phyloP scores from a whole-genome alignment of 352 stramenopile genomes.

The Halophytophthora batemanensis region DNA sequence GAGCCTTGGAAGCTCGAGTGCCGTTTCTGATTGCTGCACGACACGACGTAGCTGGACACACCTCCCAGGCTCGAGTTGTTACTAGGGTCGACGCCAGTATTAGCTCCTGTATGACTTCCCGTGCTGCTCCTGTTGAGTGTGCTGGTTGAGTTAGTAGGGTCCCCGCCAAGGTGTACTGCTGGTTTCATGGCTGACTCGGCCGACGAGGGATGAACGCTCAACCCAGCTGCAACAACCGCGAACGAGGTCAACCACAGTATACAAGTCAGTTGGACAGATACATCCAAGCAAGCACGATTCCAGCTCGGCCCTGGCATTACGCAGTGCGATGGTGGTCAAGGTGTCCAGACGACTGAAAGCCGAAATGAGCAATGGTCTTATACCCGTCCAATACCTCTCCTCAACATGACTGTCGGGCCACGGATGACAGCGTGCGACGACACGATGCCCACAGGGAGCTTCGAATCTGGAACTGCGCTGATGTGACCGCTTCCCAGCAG shows the following conservation, averaged over 20 bases:
- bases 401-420: slow-evolving; percentile 18
- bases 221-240: slow-evolving; percentile 9
- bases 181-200: slow-evolving; percentile 18
- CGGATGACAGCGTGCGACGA: slow-evolving; percentile 49
- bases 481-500: slow-evolving; percentile 16
- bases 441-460: slow-evolving; percentile 37
- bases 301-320: neutral
- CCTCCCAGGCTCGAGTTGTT: slow-evolving; percentile 1
- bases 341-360: no score
- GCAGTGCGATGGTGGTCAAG: no score
- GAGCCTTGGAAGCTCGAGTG: slow-evolving; percentile 27
- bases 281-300: neutral
- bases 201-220: slow-evolving; percentile 42
- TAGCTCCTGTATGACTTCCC: neutral
- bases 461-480: slow-evolving; percentile 6
- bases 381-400: slow-evolving; percentile 25
- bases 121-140: slow-evolving; percentile 1
- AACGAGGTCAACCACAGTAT: no score
- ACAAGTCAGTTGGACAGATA: no score
- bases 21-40: slow-evolving; percentile 47
- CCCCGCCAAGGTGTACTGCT: slow-evolving; percentile 1
- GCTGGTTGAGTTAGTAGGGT: slow-evolving; percentile 10
- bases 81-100: neutral
- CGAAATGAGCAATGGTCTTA: neutral
- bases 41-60: slow-evolving; percentile 49